Base-by-base conservation (phyloP, 495 filamentous ascomycete species). In the Aspergillus conjunctus region DNA sequence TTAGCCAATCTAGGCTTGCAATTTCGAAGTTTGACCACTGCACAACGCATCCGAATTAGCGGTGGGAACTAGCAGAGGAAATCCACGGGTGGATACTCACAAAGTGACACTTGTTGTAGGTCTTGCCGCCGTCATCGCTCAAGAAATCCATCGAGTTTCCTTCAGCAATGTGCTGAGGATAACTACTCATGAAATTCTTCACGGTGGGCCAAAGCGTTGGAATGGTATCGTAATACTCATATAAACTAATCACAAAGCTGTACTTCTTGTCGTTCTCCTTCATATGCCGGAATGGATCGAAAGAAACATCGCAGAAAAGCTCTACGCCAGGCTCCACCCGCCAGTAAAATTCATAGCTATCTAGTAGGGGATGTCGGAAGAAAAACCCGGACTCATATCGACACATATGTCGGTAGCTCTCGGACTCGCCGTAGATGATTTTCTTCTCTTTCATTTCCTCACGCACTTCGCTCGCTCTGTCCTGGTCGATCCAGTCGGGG, bases 61-160 rank as follows among this genome's bases (percentile, higher is more conserved):
- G 21, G 14, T 14, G 22, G 17, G 9, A 20, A 7, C 18, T 3
- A 39, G 2, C 39, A 45, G 1, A 7, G 49, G 34, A 26, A 37
- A 12, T 39, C 34, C 6, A 20, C 9, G 7, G 21, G 7, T 17
- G 49, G 14, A 17, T 34, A 83, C 88, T 78, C 82, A 95, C 91
- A 71, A 98, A 96, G 73, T 98, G 94, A 74, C 94, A 98, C 70
- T 92, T 87, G 79, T 98, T 98, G 78, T 97, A 98, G 11, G 79
- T 91, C 41, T 91, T 83, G 46, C 94, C 94, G 54, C 84, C 87
- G 61, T 98, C 91, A 61, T 97, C 91, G 72, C 91, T 96, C 61
- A 98, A 74, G 75, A 96, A 98, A 3, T 77, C 83, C 88, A 98
- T 91, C 6, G 90, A 88, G 76, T 98, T 98, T 62, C 81, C 87